Conservation (phyloP, 202 grass and related monocot species). For the Zoysia matrella region DNA sequence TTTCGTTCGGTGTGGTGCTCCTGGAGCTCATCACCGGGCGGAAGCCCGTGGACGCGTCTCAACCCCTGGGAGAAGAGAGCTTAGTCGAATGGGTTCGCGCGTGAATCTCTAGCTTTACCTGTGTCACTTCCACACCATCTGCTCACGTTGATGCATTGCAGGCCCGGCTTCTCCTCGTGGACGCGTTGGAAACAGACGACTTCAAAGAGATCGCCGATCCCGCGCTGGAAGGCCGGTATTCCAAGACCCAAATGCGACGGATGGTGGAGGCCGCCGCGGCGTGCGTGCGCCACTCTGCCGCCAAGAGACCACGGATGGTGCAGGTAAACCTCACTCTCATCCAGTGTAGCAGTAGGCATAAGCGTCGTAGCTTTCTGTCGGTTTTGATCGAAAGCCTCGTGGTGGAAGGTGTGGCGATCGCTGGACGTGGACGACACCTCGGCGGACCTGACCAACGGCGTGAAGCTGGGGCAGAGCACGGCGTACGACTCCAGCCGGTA, state of each 20-base stretch:
- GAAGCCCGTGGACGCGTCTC: slow-evolving; percentile 72
- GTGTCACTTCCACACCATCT: not conserved
- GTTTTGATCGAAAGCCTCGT: not conserved
- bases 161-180: slow-evolving; percentile 67
- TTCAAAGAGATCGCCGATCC: slow-evolving; percentile 66
- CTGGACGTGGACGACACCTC: slow-evolving; percentile 63
- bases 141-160: slow-evolving; percentile 14
- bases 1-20: slow-evolving; percentile 94
- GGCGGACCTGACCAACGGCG: slow-evolving; percentile 81
- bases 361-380: no score
- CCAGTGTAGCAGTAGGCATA: no score
- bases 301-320: slow-evolving; percentile 71
- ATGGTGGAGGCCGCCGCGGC: slow-evolving; percentile 78
- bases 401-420: slow-evolving; percentile 63
- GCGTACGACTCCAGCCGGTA: slow-evolving; percentile 74
- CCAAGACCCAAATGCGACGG: slow-evolving; percentile 60
- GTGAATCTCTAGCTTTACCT: not conserved
- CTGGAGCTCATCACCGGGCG: slow-evolving; percentile 88
- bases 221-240: slow-evolving; percentile 51
- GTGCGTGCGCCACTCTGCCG: slow-evolving; percentile 75
- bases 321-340: slow-evolving; percentile 42
- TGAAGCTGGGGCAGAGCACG: slow-evolving; percentile 80
- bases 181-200: slow-evolving; percentile 58
- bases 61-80: slow-evolving; percentile 74
- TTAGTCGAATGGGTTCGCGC: slow-evolving; percentile 75